Conservation (phyloP, 192 early-diverging fungal genomes). For the Spizellomyces sp. region DNA sequence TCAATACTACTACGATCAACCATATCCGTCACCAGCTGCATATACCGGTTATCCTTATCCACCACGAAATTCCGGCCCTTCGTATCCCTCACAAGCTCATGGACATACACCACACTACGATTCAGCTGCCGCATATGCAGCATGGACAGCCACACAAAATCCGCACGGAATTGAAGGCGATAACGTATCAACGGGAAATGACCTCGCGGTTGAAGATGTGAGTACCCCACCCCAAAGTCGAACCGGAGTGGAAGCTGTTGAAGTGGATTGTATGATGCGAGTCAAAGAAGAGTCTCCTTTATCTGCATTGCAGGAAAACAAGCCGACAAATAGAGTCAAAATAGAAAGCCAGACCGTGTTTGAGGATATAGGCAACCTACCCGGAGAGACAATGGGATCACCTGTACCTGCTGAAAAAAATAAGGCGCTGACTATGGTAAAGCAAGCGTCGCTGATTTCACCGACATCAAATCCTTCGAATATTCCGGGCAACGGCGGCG, state of each 20-base stretch:
- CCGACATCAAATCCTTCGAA: neutral
- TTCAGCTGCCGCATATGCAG: slow-evolving; percentile 6
- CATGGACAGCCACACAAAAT: neutral
- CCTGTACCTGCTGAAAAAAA: slow-evolving; percentile 3
- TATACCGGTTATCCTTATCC: slow-evolving; percentile 1
- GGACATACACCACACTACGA: neutral
- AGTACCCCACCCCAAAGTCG: neutral
- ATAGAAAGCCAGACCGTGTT: neutral
- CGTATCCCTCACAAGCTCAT: slow-evolving; percentile 1
- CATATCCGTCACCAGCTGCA: neutral
- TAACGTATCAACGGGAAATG: neutral
- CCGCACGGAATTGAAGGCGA: neutral
- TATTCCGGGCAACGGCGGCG: neutral
- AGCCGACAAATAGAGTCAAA: neutral
- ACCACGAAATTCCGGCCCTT: neutral
- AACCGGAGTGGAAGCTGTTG: neutral
- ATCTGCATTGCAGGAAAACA: neutral
- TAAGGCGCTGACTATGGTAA: neutral
- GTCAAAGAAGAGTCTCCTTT: neutral
- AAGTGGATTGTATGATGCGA: slow-evolving; percentile 6
- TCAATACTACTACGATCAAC: neutral
- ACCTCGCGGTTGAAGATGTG: neutral
- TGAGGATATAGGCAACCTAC: neutral
- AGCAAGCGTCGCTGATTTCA: neutral
- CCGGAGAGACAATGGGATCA: neutral